Percentiles rank a stretch among this genome's conserved stretches.
Evolutionary conservation across 257 asterid species (phyloP).

Genomic region (Linderniella brevidens): DNA sequence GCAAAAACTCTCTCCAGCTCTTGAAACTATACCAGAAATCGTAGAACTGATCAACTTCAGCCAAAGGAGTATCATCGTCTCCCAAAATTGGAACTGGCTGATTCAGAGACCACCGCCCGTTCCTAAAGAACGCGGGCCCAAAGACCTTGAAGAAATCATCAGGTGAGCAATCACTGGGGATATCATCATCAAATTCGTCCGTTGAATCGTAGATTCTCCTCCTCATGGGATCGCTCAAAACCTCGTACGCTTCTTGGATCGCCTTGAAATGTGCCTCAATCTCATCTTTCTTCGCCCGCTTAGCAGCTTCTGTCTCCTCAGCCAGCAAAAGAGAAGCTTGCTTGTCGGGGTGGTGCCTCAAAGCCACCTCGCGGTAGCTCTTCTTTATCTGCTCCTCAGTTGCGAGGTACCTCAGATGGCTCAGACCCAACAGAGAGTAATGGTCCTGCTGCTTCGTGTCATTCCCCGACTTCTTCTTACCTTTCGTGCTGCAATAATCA

Average conservation of each 20-base stretch:
- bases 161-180: constrained; percentile 69
- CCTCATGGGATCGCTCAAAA: constrained; percentile 71
- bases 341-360: constrained; percentile 92
- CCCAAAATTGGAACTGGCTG: constrained; percentile 65
- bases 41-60: constrained; percentile 73
- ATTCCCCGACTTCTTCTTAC: constrained; percentile 69
- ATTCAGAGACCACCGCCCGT: constrained; percentile 88
- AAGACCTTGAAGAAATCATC: constrained; percentile 87
- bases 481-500: constrained; percentile 68
- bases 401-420: constrained; percentile 88
- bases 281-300: constrained; percentile 81
- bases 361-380: constrained; percentile 84
- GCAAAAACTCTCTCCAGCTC: constrained; percentile 98
- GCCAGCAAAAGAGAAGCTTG: constrained; percentile 73
- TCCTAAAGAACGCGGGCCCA: constrained; percentile 93
- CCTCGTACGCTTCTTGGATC: constrained; percentile 87
- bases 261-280: constrained; percentile 82
- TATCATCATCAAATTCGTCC: constrained; percentile 95
- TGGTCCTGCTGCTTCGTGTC: constrained; percentile 75
- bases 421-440: constrained; percentile 80
- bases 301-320: constrained; percentile 77
- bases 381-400: constrained; percentile 90
- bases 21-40: constrained; percentile 82
- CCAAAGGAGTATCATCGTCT: constrained; percentile 42
- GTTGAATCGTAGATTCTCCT: constrained; percentile 92